phyloP scores from a whole-genome alignment of 2,329 filamentous ascomycete species.

The Sporothrix pseudoabietina region DNA sequence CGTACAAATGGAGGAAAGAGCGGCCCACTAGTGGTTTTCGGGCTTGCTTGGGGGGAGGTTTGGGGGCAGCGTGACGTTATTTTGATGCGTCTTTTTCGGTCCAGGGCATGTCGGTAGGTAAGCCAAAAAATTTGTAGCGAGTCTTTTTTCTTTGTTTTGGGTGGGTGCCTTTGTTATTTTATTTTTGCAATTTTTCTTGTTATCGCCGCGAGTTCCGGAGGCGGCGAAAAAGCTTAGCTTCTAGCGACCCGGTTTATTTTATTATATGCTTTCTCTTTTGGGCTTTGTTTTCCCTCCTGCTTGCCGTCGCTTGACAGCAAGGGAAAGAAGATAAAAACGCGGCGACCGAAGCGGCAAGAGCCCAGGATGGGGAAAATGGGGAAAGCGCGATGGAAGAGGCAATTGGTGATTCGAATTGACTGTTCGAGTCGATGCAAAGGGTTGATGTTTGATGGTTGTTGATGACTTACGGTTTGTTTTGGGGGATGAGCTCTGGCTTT shows the following conservation, averaged over 20 bases:
- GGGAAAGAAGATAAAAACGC: slow-evolving; percentile 9
- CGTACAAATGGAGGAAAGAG: slow-evolving; percentile 3
- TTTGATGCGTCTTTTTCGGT: slow-evolving; percentile 24
- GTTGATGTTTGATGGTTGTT: not conserved
- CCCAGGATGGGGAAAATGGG: not conserved
- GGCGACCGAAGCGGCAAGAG: not conserved
- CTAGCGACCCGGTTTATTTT: slow-evolving; percentile 28
- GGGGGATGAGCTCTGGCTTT: slow-evolving; percentile 15
- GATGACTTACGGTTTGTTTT: slow-evolving; percentile 1
- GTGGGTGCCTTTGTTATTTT: slow-evolving; percentile 26
- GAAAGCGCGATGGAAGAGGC: slow-evolving; percentile 5
- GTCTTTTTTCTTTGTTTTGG: slow-evolving; percentile 32
- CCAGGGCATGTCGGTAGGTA: slow-evolving; percentile 21
- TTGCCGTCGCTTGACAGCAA: slow-evolving; percentile 24
- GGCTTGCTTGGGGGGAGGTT: not conserved
- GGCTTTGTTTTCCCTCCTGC: not conserved
- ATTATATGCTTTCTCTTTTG: slow-evolving; percentile 7
- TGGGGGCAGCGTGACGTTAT: slow-evolving; percentile 23
- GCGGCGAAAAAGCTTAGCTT: slow-evolving; percentile 34
- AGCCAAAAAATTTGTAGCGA: slow-evolving; percentile 25
- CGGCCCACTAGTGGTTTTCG: not conserved
- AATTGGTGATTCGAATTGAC: slow-evolving; percentile 7
- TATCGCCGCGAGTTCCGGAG: slow-evolving; percentile 36
- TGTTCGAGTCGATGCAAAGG: not conserved
- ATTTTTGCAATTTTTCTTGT: slow-evolving; percentile 27